Conservation (phyloP, 2,329 filamentous ascomycete species). For the Parastagonospora nodorum region DNA sequence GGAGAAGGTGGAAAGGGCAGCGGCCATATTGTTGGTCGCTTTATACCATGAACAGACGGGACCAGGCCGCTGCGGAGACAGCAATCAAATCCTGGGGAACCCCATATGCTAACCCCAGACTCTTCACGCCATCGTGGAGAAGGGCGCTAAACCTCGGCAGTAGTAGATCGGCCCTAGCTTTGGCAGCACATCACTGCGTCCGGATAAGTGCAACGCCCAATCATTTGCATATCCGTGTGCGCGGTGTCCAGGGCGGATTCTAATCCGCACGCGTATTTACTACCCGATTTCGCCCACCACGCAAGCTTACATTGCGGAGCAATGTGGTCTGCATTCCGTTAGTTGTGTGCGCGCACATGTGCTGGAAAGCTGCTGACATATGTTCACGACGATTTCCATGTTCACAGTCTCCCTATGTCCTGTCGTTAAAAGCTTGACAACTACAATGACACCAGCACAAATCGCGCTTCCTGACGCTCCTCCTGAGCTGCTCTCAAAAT, state of each 20-base stretch:
- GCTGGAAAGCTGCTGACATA: too few relatives aligned
- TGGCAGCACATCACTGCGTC: neutral
- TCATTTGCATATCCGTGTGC: neutral
- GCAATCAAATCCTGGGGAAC: neutral
- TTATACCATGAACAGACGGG: neutral
- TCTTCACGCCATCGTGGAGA: neutral
- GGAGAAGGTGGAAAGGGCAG: too few relatives aligned
- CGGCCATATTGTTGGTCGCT: neutral
- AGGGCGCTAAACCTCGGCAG: neutral
- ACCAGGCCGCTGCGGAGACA: neutral
- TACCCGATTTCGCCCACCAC: too few relatives aligned
- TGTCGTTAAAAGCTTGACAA: neutral
- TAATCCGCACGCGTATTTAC: too few relatives aligned
- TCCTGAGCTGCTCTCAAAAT: conserved; percentile 2
- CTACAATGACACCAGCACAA: conserved; percentile 24
- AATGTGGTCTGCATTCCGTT: too few relatives aligned
- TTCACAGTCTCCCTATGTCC: neutral
- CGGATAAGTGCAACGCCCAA: neutral
- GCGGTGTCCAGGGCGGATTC: too few relatives aligned
- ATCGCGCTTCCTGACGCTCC: conserved; percentile 16
- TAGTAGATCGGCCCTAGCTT: neutral
- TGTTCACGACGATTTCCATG: neutral
- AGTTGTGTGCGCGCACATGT: too few relatives aligned
- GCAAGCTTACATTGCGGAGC: too few relatives aligned
- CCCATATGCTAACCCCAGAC: neutral